Evolutionary conservation across 1,139 yeast species (phyloP), one percentile per base, ranked within the genome.

Genomic region (Yamadazyma oceani): DNA sequence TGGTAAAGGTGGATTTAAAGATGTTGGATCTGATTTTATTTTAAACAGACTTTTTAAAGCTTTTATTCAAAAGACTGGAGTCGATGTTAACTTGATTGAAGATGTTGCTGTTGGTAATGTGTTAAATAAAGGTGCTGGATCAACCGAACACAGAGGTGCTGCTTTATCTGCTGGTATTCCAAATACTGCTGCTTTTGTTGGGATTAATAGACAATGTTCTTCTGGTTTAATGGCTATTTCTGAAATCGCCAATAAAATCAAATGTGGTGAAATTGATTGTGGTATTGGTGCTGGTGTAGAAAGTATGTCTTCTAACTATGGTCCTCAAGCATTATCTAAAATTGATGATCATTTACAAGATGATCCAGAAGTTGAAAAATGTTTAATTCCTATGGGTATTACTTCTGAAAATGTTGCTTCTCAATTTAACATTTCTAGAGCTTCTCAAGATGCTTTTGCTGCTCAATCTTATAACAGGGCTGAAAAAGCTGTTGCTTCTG

Each of bases 281-380:
- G 97, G 97, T 46, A 70, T 90, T 41, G 97, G 94, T 32, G 82
- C 82, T 37, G 97, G 97, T 58, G 95, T 81, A 38, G 97, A 90
- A 67, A 82, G 95, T 54, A 90, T 90, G 97, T 75, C 95, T 15
- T 68, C 73, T 46, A 82, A 83, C 68, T 89, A 85, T 59, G 95
- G 94, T 14, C 85, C 94, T 24, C 75, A 75, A 51, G 75, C 88
- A 21, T 66, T 81, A 39, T 80, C 85, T 28, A 70, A 74, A 48
- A 72, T 87, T 48, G 85, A 90, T 36, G 70, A 71, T 25, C 71
- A 55, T 41, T 54, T 60, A 42, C 49, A 43, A 41, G 64, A 60
- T 26, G 49, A 60, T 36, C 54, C 53, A 33, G 57, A 58, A 48
- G 54, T 68, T 54, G 57, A 50, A 36, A 60, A 63, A 44, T 61